These are phyloP conservation scores for Termitomyces sp. DNA, from an alignment of 768 basidiomycete genomes.

Conservation along the genomic window DNA sequence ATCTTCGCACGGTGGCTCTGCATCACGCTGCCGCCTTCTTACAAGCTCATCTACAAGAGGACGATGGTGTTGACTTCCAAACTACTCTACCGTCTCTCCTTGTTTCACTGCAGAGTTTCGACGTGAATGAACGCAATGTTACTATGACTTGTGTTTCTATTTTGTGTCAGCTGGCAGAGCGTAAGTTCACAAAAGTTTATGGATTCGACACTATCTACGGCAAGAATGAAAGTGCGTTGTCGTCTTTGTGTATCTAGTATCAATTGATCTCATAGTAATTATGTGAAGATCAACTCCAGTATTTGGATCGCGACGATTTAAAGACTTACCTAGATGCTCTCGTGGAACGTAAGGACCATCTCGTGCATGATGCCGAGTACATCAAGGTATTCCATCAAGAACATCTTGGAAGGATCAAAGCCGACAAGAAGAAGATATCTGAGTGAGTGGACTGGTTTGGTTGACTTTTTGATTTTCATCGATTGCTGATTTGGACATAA, in stretches of 20 bases:
- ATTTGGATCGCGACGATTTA: conserved; percentile 60
- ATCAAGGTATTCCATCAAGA: conserved; percentile 56
- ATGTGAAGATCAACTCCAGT: conserved; percentile 48
- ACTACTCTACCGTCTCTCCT: conserved; percentile 68
- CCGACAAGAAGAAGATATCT: conserved; percentile 49
- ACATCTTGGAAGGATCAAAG: conserved; percentile 38
- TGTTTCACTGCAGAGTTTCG: conserved; percentile 47
- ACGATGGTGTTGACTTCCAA: conserved; percentile 69
- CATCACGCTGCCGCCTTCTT: conserved; percentile 78
- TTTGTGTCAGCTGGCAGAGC: conserved; percentile 33
- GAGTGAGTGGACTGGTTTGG: conserved; percentile 34
- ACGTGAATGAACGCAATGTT: conserved; percentile 37
- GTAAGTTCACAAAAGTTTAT: conserved; percentile 54
- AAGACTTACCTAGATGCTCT: conserved; percentile 52
- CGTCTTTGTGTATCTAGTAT: neutral
- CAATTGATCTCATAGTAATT: conserved; percentile 1
- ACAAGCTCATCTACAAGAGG: conserved; percentile 54
- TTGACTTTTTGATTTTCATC: neutral
- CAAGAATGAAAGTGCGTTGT: conserved; percentile 42
- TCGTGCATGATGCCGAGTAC: conserved; percentile 54
- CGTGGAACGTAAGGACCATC: conserved; percentile 43
- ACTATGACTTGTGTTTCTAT: conserved; percentile 52
- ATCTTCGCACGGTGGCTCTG: conserved; percentile 52
- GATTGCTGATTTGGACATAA: conserved; percentile 19
- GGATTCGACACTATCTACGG: conserved; percentile 74